phyloP scores from a whole-genome alignment of 2,329 filamentous ascomycete genomes.

The Aspergillus sp. region DNA sequence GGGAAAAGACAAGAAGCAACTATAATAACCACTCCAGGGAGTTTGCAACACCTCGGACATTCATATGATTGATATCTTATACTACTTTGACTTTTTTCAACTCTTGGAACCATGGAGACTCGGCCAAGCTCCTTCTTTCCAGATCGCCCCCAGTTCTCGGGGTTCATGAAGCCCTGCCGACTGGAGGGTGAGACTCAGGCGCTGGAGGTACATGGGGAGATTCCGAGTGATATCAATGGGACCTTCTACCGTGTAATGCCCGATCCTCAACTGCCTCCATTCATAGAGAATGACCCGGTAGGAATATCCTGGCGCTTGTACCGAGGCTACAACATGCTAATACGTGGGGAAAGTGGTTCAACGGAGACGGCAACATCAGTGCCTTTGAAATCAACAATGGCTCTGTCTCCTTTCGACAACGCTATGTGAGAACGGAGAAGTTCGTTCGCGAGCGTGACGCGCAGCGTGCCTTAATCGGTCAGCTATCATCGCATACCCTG shows the following conservation, averaged over 20 bases:
- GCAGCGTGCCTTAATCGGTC: conserved; percentile 27
- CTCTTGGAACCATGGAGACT: neutral
- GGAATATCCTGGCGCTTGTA: neutral
- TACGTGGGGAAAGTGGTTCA: conserved; percentile 27
- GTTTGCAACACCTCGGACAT: neutral
- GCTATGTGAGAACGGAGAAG: conserved; percentile 43
- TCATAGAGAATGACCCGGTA: conserved; percentile 30
- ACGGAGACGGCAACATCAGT: conserved; percentile 42
- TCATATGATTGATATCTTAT: neutral
- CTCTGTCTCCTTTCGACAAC: conserved; percentile 31
- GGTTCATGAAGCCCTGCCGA: conserved; percentile 34
- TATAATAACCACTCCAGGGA: neutral
- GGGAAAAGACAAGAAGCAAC: neutral
- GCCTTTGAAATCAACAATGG: conserved; percentile 38
- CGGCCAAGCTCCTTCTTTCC: conserved; percentile 8
- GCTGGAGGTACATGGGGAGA: conserved; percentile 42
- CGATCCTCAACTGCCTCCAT: conserved; percentile 41
- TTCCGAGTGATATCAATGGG: conserved; percentile 46
- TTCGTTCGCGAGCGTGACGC: conserved; percentile 39
- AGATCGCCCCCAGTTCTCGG: conserved; percentile 19
- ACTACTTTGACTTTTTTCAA: neutral
- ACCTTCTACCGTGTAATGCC: conserved; percentile 53
- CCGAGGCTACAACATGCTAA: neutral
- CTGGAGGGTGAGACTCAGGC: conserved; percentile 43
- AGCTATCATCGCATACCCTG: neutral